A percentile compares a stretch with the other conserved stretches of the same genome.
These are phyloP conservation scores for Fragaria ananassa DNA, from an alignment of 306 rosid genomes.

Conservation along the genomic window DNA sequence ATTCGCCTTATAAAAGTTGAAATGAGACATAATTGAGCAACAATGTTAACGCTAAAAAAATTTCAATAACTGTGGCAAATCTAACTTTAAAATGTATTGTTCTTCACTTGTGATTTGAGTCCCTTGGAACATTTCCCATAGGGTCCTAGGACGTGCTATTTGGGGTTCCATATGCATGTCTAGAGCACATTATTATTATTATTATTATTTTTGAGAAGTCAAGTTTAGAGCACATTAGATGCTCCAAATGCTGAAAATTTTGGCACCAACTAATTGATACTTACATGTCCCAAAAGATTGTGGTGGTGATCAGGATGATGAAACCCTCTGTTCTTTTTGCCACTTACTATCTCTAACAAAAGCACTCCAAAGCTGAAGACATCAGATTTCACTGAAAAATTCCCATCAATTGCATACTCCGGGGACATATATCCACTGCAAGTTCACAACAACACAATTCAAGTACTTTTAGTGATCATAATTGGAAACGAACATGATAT, in stretches of 20 bases:
- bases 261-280: not conserved
- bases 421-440: constrained; percentile 37
- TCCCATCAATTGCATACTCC: constrained; percentile 28
- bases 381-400: constrained; percentile 25
- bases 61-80: not conserved
- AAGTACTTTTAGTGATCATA: not conserved
- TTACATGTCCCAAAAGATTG: constrained; percentile 30
- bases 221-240: not conserved
- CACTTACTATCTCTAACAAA: constrained; percentile 27
- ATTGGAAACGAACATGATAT: not conserved
- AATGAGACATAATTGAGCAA: not conserved
- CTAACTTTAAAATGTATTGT: not conserved
- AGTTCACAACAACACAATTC: not conserved
- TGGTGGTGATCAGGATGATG: constrained; percentile 19
- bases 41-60: not conserved
- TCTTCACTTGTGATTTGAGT: not conserved
- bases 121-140: not conserved
- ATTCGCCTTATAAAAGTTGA: not conserved
- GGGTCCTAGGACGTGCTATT: not conserved
- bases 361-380: constrained; percentile 33
- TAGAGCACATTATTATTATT: not conserved
- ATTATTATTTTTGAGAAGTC: no score
- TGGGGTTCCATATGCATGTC: not conserved
- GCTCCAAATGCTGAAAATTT: not conserved
- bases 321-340: constrained; percentile 23